phyloP scores from a whole-genome alignment of 805 yeast species.

The Metschnikowia rubicola region DNA sequence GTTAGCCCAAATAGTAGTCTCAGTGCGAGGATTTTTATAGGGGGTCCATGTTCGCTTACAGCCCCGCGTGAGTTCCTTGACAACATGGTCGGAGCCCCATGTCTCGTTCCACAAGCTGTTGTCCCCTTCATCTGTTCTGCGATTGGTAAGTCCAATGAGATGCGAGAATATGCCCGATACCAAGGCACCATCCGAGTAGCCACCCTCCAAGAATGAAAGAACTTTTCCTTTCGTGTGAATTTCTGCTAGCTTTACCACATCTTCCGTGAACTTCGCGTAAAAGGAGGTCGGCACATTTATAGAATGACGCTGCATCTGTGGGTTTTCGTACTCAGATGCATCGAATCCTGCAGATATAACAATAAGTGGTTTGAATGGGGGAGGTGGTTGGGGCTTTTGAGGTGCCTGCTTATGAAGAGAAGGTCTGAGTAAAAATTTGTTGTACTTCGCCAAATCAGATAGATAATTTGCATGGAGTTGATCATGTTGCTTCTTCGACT shows the following conservation, averaged over 20 bases:
- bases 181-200: slow-evolving; percentile 79
- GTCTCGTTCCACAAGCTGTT: slow-evolving; percentile 50
- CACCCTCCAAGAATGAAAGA: slow-evolving; percentile 76
- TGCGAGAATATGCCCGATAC: slow-evolving; percentile 79
- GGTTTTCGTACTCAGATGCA: slow-evolving; percentile 77
- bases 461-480: slow-evolving; percentile 29
- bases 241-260: slow-evolving; percentile 66
- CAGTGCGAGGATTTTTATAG: slow-evolving; percentile 49
- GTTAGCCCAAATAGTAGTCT: slow-evolving; percentile 58
- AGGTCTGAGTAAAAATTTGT: slow-evolving; percentile 32
- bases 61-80: slow-evolving; percentile 64
- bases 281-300: slow-evolving; percentile 81
- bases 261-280: slow-evolving; percentile 67
- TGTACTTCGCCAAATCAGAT: slow-evolving; percentile 24
- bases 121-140: slow-evolving; percentile 23
- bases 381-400: slow-evolving; percentile 33
- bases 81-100: slow-evolving; percentile 62
- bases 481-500: slow-evolving; percentile 44
- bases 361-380: slow-evolving; percentile 46
- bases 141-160: slow-evolving; percentile 62
- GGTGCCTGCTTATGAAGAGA: slow-evolving; percentile 27
- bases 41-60: slow-evolving; percentile 67
- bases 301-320: slow-evolving; percentile 82
- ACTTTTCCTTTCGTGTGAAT: slow-evolving; percentile 58
- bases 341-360: slow-evolving; percentile 87